Evolutionary conservation across 202 grass and related monocot genomes (phyloP), one percentile per base, ranked within the genome.

Genomic region (Carex arenaria): DNA sequence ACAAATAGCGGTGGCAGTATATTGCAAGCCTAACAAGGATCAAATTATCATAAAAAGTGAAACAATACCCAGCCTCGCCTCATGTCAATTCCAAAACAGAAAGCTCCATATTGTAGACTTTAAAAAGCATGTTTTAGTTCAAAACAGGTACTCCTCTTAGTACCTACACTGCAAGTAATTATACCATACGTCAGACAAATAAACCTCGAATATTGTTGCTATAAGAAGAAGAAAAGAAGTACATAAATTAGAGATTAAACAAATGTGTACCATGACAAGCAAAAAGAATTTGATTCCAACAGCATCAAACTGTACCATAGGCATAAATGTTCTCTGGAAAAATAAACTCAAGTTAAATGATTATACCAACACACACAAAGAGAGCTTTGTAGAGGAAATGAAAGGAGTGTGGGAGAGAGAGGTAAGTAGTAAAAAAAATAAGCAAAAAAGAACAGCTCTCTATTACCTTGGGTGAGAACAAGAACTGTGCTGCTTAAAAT

Each of bases 391-490:
- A n/a, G 40, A 72, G 19, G 26, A 40, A 22, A 13, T 23, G 47
- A 40, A 72, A 72, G 40, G 40, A 42, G 15, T 36, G 5, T 14
- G 51, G 26, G 49, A 14, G 13, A 34, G 45, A 49, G 9, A 22
- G 59, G 26, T 15, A 36, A 61, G 18, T 19, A 17, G 20, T 57
- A 22, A 23, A 63, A 28, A 47, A 4, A 12, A 23, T 61, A 49
- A 32, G 40, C 61, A 38, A 22, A 62, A 34, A 72, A 83, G 13
- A 70, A 13, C 14, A 77, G 7, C 23, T 67, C 34, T 86, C 47
- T 79, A 67, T 90, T 89, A 98, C 96, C 91, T 88, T 93, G 93
- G 86, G 93, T 90, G 91, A 95, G 93, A 82, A 93, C 88, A 75
- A 99, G 88, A 42, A 90, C 79, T 82, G 87, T 81, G 88, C 85